These are phyloP conservation scores for Talaromyces stipitatus DNA, from an alignment of 495 filamentous ascomycete genomes.

Conservation along the genomic window DNA sequence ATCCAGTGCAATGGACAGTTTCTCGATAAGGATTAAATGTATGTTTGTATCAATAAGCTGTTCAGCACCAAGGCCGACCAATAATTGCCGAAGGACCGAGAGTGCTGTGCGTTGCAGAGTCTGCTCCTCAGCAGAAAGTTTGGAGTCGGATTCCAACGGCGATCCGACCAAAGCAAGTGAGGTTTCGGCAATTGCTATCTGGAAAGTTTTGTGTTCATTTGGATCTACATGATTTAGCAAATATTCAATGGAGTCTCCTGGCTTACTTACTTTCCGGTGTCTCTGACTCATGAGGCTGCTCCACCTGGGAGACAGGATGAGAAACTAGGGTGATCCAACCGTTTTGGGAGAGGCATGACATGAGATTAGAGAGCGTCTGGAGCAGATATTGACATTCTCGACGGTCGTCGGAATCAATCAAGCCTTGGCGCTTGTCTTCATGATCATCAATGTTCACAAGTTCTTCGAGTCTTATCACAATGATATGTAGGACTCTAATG, in stretches of 20 bases:
- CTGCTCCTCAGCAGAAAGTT: conserved; percentile 23
- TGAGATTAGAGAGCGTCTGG: conserved; percentile 62
- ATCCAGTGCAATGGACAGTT: conserved; percentile 55
- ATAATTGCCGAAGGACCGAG: conserved; percentile 64
- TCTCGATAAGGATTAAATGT: conserved; percentile 64
- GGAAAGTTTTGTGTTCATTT: conserved; percentile 25
- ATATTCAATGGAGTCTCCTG: conserved; percentile 4
- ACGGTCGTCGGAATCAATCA: conserved; percentile 51
- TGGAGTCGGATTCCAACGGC: conserved; percentile 5
- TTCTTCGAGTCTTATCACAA: conserved; percentile 31
- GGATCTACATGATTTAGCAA: conserved; percentile 15
- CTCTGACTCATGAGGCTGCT: conserved; percentile 21
- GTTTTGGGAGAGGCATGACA: conserved; percentile 40
- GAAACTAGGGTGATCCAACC: conserved; percentile 35
- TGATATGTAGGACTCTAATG: conserved; percentile 32
- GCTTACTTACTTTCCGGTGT: conserved; percentile 26
- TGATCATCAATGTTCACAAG: conserved; percentile 22
- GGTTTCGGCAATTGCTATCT: conserved; percentile 31
- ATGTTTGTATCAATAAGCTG: conserved; percentile 61
- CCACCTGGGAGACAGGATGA: conserved; percentile 22
- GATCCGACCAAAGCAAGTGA: conserved; percentile 25
- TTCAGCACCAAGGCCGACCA: conserved; percentile 61
- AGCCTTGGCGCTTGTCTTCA: conserved; percentile 6
- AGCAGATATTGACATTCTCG: conserved; percentile 74
- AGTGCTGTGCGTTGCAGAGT: conserved; percentile 61